Percentiles rank a stretch among this genome's conserved stretches.
These are phyloP conservation scores for Cercospora canescens DNA, from an alignment of 2,329 filamentous ascomycete genomes.

Conservation along the genomic window DNA sequence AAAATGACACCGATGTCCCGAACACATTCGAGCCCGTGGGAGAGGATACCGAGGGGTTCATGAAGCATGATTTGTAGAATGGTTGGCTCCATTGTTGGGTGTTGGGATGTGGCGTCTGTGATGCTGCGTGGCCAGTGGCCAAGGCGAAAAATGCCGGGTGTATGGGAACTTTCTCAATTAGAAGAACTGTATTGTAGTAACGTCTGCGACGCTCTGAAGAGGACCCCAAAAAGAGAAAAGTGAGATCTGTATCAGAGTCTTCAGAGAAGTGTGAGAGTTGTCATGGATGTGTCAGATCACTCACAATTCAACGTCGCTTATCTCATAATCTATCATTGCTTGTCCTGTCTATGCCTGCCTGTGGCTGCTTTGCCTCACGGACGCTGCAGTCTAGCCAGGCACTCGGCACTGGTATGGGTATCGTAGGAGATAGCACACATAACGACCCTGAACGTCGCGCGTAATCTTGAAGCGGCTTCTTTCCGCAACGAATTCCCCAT, in stretches of 20 bases:
- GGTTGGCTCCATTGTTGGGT: no score
- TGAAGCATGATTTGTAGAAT: constrained; percentile 32
- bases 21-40: constrained; percentile 20
- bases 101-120: not conserved
- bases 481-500: not conserved
- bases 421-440: not conserved
- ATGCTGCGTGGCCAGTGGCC: not conserved
- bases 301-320: not conserved
- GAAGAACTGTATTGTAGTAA: constrained; percentile 8
- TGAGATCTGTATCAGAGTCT: not conserved
- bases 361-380: not conserved
- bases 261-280: not conserved
- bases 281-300: not conserved
- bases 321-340: not conserved
- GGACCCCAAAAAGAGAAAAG: not conserved
- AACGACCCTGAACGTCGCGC: not conserved
- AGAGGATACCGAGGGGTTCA: constrained; percentile 31
- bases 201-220: not conserved
- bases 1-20: constrained; percentile 5
- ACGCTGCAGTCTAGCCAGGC: not conserved
- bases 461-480: not conserved
- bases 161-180: not conserved
- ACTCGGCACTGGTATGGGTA: not conserved
- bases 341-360: not conserved
- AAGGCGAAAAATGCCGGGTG: not conserved